phyloP scores from a whole-genome alignment of 192 early-diverging fungal species.

The Coemansia nantahalensis region DNA sequence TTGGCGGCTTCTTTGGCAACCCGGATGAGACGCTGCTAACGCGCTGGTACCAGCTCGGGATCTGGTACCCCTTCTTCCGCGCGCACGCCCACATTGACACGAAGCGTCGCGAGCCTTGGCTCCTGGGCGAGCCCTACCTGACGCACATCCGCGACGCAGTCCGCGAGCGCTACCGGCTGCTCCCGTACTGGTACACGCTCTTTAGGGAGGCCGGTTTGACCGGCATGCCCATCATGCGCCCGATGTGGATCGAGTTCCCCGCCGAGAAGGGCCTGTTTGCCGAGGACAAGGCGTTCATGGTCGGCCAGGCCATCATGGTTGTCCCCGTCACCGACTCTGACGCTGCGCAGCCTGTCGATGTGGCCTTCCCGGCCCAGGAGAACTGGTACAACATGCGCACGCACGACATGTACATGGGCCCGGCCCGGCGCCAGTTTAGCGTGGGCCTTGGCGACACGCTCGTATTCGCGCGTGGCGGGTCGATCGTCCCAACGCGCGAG shows the following conservation, averaged over 20 bases:
- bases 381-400: slow-evolving; percentile 62
- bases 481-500: slow-evolving; percentile 84
- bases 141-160: slow-evolving; percentile 75
- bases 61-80: slow-evolving; percentile 96
- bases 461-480: slow-evolving; percentile 84
- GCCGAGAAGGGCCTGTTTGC: slow-evolving; percentile 71
- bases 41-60: slow-evolving; percentile 97
- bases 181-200: slow-evolving; percentile 92
- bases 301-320: slow-evolving; percentile 79
- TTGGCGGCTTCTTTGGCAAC: slow-evolving; percentile 98
- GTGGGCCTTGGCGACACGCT: slow-evolving; percentile 70
- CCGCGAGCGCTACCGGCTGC: slow-evolving; percentile 76
- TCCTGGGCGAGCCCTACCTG: slow-evolving; percentile 86
- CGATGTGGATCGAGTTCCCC: slow-evolving; percentile 90
- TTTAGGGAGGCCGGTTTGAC: slow-evolving; percentile 73
- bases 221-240: slow-evolving; percentile 83
- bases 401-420: slow-evolving; percentile 25
- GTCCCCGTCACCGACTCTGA: slow-evolving; percentile 61
- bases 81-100: slow-evolving; percentile 98
- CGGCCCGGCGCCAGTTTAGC: slow-evolving; percentile 59
- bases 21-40: slow-evolving; percentile 82
- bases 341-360: slow-evolving; percentile 40
- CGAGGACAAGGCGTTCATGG: slow-evolving; percentile 86
- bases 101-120: slow-evolving; percentile 95
- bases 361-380: slow-evolving; percentile 71